phyloP scores from a whole-genome alignment of 345 rosid species.

The Gossypium mustelinum region DNA sequence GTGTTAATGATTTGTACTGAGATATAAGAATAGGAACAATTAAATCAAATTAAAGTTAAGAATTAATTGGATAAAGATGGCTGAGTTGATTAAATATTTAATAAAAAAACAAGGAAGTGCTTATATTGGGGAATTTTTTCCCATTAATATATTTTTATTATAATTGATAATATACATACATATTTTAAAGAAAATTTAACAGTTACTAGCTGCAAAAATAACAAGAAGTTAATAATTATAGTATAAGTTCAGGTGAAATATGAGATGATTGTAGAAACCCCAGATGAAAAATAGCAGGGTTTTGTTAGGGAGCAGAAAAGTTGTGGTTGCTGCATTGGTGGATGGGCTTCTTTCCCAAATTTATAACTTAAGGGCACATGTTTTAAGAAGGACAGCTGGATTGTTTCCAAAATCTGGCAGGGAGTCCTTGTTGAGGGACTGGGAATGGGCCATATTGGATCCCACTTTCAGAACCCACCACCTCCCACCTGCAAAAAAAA shows the following conservation, averaged over 20 bases:
- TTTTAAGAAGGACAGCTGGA: constrained; percentile 13
- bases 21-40: too few relatives aligned
- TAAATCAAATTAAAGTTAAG: too few relatives aligned
- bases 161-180: neutral
- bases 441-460: constrained; percentile 86
- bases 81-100: neutral
- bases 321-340: neutral
- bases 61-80: too few relatives aligned
- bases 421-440: constrained; percentile 72
- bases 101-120: neutral
- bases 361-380: constrained; percentile 5
- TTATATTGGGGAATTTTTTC: neutral
- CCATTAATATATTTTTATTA: constrained; percentile 1
- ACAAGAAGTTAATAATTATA: neutral
- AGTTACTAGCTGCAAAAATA: neutral
- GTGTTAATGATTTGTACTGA: too few relatives aligned
- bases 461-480: constrained; percentile 55
- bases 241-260: neutral
- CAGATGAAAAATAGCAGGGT: constrained; percentile 13
- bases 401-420: constrained; percentile 54
- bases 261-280: constrained; percentile 4
- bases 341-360: neutral
- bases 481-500: constrained; percentile 59
- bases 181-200: constrained; percentile 2
- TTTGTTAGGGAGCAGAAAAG: constrained; percentile 2